Evolutionary conservation across 495 filamentous ascomycete genomes (phyloP).

Genomic region (Aspergillus haitiensis): DNA sequence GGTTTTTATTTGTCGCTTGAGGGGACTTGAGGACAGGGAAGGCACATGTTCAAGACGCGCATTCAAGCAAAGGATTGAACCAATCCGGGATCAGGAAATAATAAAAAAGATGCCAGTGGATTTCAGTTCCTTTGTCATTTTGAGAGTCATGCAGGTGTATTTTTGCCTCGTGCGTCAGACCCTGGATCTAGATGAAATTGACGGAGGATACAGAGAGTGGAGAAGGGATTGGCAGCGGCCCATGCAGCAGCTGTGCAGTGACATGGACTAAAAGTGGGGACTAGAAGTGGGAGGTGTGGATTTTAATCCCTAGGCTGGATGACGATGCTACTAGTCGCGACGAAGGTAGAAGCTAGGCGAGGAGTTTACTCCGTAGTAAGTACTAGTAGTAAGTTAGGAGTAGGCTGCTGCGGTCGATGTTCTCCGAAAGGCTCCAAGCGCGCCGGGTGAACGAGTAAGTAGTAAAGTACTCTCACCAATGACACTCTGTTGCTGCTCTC

Average conservation of each 20-base stretch:
- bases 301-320: conserved; percentile 20
- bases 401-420: conserved; percentile 12
- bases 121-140: conserved; percentile 35
- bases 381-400: not conserved
- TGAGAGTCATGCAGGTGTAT: conserved; percentile 39
- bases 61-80: conserved; percentile 25
- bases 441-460: not conserved
- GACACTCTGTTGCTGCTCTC: not conserved
- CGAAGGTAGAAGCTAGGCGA: conserved; percentile 16
- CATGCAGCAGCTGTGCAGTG: conserved; percentile 31
- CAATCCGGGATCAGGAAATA: conserved; percentile 26
- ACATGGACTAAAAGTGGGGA: conserved; percentile 28
- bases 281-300: conserved; percentile 22
- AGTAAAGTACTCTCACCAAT: not conserved
- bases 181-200: conserved; percentile 39
- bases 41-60: conserved; percentile 29
- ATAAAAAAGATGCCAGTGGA: conserved; percentile 21
- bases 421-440: conserved; percentile 18
- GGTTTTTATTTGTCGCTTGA: conserved; percentile 27
- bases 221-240: conserved; percentile 36
- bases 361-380: conserved; percentile 6
- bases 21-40: conserved; percentile 19
- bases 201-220: conserved; percentile 30
- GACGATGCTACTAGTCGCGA: conserved; percentile 17
- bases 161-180: conserved; percentile 39